A percentile compares a stretch with the other conserved stretches of the same genome.
phyloP scores from a whole-genome alignment of 768 basidiomycete species.

The Calocera viscosa region DNA sequence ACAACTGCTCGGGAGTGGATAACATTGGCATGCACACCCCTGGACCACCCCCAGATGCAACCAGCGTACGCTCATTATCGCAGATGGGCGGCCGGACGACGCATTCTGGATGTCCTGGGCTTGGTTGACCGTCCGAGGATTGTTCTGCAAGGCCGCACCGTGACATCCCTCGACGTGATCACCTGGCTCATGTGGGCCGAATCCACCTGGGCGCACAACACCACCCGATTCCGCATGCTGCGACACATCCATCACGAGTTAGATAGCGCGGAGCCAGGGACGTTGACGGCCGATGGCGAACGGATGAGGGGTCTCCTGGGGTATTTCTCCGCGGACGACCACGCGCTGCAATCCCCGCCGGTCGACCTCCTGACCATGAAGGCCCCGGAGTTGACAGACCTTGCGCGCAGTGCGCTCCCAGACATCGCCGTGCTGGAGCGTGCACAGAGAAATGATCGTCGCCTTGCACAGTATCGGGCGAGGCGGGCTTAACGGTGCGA shows the following conservation, averaged over 20 bases:
- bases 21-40: not conserved
- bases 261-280: not conserved
- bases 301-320: too few relatives aligned
- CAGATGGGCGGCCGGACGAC: not conserved
- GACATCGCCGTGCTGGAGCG: not conserved
- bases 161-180: not conserved
- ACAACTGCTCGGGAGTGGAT: not conserved
- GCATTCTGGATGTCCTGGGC: not conserved
- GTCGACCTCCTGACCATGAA: not conserved
- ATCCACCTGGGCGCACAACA: not conserved
- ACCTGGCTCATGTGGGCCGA: not conserved
- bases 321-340: not conserved
- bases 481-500: too few relatives aligned
- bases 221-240: not conserved
- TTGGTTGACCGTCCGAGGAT: not conserved
- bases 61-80: not conserved
- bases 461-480: not conserved
- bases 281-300: too few relatives aligned
- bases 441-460: not conserved
- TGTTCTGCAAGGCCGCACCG: not conserved
- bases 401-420: not conserved
- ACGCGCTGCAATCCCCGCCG: not conserved
- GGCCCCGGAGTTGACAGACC: not conserved
- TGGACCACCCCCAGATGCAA: not conserved
- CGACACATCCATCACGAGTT: not conserved